These are phyloP conservation scores for Purshia tridentata DNA, from an alignment of 306 rosid genomes.

Conservation along the genomic window DNA sequence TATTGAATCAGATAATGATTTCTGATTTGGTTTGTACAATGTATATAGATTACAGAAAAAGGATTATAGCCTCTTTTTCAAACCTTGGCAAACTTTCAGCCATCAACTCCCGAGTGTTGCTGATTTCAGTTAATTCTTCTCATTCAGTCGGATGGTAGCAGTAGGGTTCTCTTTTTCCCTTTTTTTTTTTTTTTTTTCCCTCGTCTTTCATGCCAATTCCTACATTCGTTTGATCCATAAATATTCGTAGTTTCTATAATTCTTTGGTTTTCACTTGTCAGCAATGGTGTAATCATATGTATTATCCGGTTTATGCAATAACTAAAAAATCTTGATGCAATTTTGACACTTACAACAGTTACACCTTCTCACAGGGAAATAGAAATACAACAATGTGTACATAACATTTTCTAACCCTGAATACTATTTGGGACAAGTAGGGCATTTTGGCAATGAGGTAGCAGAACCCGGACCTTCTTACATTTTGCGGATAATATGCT, in stretches of 20 bases:
- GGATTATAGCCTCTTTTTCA: not conserved
- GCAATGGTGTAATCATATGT: constrained; percentile 4
- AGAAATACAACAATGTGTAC: constrained; percentile 1
- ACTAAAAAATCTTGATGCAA: not conserved
- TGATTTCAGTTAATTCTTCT: no score
- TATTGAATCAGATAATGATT: constrained; percentile 40
- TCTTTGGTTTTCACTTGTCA: constrained; percentile 8
- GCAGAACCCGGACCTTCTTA: not conserved
- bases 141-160: no score
- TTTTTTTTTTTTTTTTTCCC: not conserved
- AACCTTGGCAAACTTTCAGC: not conserved
- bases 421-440: not conserved
- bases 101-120: not conserved
- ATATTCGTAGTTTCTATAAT: not conserved
- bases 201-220: not conserved
- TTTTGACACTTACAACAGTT: not conserved
- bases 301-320: constrained; percentile 4
- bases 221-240: not conserved
- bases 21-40: constrained; percentile 3
- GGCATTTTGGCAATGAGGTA: not conserved
- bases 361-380: constrained; percentile 5
- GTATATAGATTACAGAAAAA: constrained; percentile 14
- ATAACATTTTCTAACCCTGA: not conserved
- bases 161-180: no score
- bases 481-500: constrained; percentile 10